Percentiles rank a stretch among this genome's conserved stretches.
phyloP scores from a whole-genome alignment of 1,284 basidiomycete species.

The Tilletiopsis washingtonensis region DNA sequence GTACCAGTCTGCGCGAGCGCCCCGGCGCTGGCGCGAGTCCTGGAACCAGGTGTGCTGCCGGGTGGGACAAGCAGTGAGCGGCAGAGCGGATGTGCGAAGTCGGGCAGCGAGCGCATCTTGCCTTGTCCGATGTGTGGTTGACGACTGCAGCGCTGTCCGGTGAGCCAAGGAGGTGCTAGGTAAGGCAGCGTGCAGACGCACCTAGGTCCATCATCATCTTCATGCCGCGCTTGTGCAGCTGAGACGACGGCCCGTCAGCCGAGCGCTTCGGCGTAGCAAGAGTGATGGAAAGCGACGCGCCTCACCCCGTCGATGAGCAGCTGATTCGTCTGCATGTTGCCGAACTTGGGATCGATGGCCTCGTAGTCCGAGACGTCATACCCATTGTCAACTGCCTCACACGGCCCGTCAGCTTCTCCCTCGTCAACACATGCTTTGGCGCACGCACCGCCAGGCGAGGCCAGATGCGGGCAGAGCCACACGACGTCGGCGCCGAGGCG shows the following conservation, averaged over 20 bases:
- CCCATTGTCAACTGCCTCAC: slow-evolving; percentile 7
- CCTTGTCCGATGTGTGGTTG: slow-evolving; percentile 72
- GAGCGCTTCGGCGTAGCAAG: too few species aligned
- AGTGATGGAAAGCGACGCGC: too few species aligned
- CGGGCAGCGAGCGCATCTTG: slow-evolving; percentile 48
- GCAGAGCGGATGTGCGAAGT: not conserved
- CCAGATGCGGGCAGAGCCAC: slow-evolving; percentile 69
- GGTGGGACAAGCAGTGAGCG: not conserved
- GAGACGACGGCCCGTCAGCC: too few species aligned
- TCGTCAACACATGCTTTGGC: too few species aligned
- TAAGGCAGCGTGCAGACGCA: too few species aligned
- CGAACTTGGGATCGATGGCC: slow-evolving; percentile 64
- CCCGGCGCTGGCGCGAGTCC: slow-evolving; percentile 57
- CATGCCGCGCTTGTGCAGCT: slow-evolving; percentile 61
- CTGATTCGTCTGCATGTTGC: slow-evolving; percentile 67
- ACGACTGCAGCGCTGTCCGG: too few species aligned
- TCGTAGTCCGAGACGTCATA: slow-evolving; percentile 57
- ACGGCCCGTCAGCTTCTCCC: too few species aligned
- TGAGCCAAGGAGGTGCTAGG: too few species aligned
- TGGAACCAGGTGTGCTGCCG: slow-evolving; percentile 59
- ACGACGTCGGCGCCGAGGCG: slow-evolving; percentile 64
- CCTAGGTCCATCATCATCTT: slow-evolving; percentile 70
- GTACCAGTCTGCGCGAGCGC: slow-evolving; percentile 65
- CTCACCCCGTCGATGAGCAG: slow-evolving; percentile 56
- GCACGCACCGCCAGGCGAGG: slow-evolving; percentile 3